Evolutionary conservation across 2,329 filamentous ascomycete genomes (phyloP), one percentile per base, ranked within the genome.

Genomic region (Verticillium tricorpus): DNA sequence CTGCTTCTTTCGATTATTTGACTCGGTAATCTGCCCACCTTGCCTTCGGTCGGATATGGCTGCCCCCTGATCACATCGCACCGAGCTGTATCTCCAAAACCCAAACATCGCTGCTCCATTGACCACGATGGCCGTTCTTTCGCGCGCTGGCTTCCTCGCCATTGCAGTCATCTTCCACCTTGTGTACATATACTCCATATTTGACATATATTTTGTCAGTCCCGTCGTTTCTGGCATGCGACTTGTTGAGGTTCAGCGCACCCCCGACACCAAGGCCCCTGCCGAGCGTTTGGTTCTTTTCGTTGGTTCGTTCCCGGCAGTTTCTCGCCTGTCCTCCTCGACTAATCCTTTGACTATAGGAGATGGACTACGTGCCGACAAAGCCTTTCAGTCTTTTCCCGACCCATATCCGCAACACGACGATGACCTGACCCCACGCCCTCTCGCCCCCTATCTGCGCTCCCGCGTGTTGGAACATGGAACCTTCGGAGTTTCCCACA

Each of bases 171-270:
- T 94, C 64, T 99, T 99, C 74, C 96, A 99, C 77, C 76, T 98
- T 60, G 86, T 96, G 67, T 99, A 99, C 76, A 89, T 97, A 61
- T 91, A 89, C 73, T 97, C 93, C 63, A 98, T 98, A 71, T 99
- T 99, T 78, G 93, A 97, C 76, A 95, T 98, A 66, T 98, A 99
- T 78, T 99, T 99, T 73, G 93, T 97, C 72, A 97, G 93, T 74
- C 95, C 95, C 25, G 95, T 99, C 69, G 95, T 98, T 60, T 91
- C 89, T 80, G 95, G 95, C 72, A 99, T 99, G 95, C 87, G 85
- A 71, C 85, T 93, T 63, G 19, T 34, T 19, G 54, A 81, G 56
- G 82, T 96, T 40, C 85, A 93, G 63, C 82, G 88, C 61, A 78
- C 84, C 45, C 68, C 77, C 52, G 77, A 78, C 59, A 75, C 76